These are phyloP conservation scores for Fusarium temperatum DNA, from an alignment of 2,329 filamentous ascomycete species.

Conservation along the genomic window DNA sequence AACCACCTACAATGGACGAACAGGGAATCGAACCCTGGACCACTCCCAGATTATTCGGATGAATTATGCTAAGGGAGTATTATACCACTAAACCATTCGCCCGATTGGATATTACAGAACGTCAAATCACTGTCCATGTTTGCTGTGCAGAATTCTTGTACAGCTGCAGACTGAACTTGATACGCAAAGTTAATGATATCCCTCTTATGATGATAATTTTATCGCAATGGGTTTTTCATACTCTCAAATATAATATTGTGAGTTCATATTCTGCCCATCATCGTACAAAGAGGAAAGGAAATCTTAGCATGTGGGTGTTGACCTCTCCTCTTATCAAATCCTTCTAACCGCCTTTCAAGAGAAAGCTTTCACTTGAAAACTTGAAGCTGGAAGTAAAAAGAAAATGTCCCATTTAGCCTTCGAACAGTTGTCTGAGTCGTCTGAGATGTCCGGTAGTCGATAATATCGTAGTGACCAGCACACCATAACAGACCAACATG, in stretches of 20 bases:
- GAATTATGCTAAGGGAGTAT: slow-evolving; percentile 46
- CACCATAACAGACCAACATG: slow-evolving; percentile 21
- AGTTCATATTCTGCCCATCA: not conserved
- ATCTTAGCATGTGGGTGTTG: not conserved
- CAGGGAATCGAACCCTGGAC: slow-evolving; percentile 47
- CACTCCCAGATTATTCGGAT: slow-evolving; percentile 39
- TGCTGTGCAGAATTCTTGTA: not conserved
- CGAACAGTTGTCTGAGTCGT: slow-evolving; percentile 20
- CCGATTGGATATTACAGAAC: not conserved
- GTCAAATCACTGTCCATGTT: not conserved
- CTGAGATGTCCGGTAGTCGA: slow-evolving; percentile 21
- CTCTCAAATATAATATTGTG: not conserved
- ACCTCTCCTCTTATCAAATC: not conserved
- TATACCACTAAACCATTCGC: slow-evolving; percentile 47
- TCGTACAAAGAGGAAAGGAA: not conserved
- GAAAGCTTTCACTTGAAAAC: not conserved
- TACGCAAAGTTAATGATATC: not conserved
- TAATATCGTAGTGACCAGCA: slow-evolving; percentile 19
- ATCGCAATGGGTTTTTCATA: not conserved
- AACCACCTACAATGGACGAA: slow-evolving; percentile 41
- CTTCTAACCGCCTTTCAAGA: not conserved
- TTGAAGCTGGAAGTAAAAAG: not conserved
- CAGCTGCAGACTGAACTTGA: not conserved
- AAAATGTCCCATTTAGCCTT: not conserved
- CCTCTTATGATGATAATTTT: not conserved